phyloP scores from a whole-genome alignment of 2,329 filamentous ascomycete species.

The Ploettnerulaceae sp. region DNA sequence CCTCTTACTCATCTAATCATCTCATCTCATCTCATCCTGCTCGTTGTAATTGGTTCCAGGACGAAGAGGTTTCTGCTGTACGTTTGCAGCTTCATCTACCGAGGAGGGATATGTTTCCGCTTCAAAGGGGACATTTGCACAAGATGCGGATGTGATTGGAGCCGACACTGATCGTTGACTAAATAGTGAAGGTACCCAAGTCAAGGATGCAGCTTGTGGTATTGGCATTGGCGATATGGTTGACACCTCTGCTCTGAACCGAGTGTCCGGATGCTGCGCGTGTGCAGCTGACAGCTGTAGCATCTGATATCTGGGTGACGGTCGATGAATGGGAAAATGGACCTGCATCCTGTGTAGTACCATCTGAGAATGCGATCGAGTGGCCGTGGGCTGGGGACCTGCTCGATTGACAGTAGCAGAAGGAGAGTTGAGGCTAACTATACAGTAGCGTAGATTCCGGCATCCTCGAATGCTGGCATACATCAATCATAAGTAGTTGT shows the following conservation, averaged over 20 bases:
- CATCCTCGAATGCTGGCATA: conserved; percentile 62
- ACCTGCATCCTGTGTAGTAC: neutral
- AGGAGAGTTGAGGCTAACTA: conserved; percentile 56
- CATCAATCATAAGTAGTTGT: conserved; percentile 60
- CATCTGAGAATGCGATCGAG: neutral
- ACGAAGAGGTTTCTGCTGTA: conserved; percentile 2
- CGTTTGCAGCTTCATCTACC: neutral
- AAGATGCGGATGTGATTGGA: neutral
- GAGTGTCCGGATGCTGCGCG: neutral
- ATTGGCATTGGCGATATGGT: conserved; percentile 4
- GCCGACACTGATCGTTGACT: neutral
- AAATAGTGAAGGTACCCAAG: neutral
- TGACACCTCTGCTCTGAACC: conserved; percentile 2
- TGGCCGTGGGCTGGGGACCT: conserved; percentile 23
- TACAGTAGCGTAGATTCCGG: conserved; percentile 76
- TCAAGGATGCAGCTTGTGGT: neutral
- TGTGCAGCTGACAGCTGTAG: neutral
- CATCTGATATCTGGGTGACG: neutral
- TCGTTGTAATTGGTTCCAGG: neutral
- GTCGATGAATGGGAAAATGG: neutral
- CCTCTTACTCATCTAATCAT: conserved; percentile 3
- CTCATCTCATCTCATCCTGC: conserved; percentile 8
- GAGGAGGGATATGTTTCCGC: conserved; percentile 1
- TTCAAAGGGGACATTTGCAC: conserved; percentile 5
- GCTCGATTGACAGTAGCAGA: conserved; percentile 53